These are phyloP conservation scores for Melanogaster broomeanus DNA, from an alignment of 768 basidiomycete species.

Conservation along the genomic window DNA sequence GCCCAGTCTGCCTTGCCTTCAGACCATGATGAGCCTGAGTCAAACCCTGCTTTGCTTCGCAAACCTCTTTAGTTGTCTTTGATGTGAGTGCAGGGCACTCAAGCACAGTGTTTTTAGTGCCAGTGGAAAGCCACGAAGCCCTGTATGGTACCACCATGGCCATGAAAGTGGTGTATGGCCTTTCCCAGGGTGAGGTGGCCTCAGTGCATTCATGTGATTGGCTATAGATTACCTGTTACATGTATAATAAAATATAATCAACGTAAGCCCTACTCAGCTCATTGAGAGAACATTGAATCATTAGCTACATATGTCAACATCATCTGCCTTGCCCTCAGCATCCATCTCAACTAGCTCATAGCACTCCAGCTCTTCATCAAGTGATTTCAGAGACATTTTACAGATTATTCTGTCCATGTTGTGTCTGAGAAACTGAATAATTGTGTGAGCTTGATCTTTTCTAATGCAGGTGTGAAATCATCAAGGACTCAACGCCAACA, in stretches of 20 bases:
- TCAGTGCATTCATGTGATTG: not conserved
- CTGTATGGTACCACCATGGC: not conserved
- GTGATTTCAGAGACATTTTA: not conserved
- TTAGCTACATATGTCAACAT: not conserved
- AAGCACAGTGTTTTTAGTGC: not conserved
- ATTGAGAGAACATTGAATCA: not conserved
- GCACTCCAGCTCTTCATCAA: constrained; percentile 3
- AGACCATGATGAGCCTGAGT: no score
- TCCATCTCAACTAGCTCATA: constrained; percentile 6
- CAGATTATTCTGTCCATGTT: not conserved
- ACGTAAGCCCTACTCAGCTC: not conserved
- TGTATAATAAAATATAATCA: no score
- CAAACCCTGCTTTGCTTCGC: no score
- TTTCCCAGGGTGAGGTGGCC: not conserved
- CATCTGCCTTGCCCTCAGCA: constrained; percentile 1
- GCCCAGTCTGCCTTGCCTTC: no score
- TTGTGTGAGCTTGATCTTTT: not conserved
- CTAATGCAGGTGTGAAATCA: not conserved
- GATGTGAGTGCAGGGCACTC: no score
- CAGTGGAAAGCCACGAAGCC: not conserved
- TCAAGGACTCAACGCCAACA: not conserved
- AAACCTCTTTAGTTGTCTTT: no score
- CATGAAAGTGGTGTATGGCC: not conserved
- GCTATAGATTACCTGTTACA: not conserved
- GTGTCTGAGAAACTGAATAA: not conserved